phyloP scores from a whole-genome alignment of 176 grass and related monocot genomes.

The Aechmea fasciata region DNA sequence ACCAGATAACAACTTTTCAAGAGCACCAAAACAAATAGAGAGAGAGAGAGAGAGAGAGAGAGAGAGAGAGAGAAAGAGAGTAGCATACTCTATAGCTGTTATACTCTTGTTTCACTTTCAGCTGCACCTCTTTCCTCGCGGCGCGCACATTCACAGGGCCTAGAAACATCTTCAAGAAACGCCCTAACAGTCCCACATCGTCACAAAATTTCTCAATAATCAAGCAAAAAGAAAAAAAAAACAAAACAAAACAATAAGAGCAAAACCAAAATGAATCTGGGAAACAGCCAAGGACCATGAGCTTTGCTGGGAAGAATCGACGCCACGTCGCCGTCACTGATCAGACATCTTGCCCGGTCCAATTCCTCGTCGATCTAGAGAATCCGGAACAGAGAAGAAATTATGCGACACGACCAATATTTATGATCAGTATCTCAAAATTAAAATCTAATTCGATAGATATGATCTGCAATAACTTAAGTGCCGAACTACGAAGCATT shows the following conservation, averaged over 20 bases:
- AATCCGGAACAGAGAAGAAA: no score
- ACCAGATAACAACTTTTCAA: no score
- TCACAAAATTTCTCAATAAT: slow-evolving; percentile 3
- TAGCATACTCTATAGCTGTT: slow-evolving; percentile 86
- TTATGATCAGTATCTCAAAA: no score
- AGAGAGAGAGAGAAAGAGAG: not conserved
- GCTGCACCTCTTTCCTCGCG: slow-evolving; percentile 78
- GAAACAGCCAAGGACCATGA: slow-evolving; percentile 38
- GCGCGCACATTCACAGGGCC: slow-evolving; percentile 85
- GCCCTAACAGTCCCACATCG: slow-evolving; percentile 28
- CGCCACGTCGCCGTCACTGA: slow-evolving; percentile 62
- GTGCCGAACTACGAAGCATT: no score
- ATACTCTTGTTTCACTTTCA: slow-evolving; percentile 98
- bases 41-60: no score
- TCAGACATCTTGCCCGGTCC: slow-evolving; percentile 56
- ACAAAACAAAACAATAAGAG: slow-evolving; percentile 4
- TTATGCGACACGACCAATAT: no score
- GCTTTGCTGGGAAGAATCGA: slow-evolving; percentile 54
- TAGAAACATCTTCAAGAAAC: slow-evolving; percentile 80
- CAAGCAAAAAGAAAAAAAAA: slow-evolving; percentile 10
- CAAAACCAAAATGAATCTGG: slow-evolving; percentile 7
- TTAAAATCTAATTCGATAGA: no score
- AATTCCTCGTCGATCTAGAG: slow-evolving; percentile 62
- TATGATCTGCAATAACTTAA: no score
- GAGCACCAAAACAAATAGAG: no score